Evolutionary conservation across 208 protist genomes (phyloP).

Genomic region (Crithidia fasciculata): DNA sequence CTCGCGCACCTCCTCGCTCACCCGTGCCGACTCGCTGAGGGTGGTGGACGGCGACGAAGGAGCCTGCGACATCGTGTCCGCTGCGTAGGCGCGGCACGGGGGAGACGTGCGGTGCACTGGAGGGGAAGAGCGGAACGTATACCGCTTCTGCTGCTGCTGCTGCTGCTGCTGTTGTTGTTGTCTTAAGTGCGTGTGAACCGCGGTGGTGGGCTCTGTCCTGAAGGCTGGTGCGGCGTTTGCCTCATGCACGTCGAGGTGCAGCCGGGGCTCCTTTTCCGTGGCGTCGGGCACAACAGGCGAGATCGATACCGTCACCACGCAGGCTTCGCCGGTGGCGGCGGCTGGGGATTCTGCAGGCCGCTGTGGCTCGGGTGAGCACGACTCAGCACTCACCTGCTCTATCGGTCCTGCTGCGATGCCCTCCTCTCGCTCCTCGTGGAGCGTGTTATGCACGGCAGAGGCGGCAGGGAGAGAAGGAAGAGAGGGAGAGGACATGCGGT

Average conservation of each 20-base stretch:
- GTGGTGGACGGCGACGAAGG: constrained; percentile 19
- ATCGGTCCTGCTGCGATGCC: neutral
- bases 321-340: neutral
- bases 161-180: no score
- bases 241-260: neutral
- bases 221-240: no score
- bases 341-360: neutral
- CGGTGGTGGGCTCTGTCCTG: no score
- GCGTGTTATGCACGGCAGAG: neutral
- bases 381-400: no score
- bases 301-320: neutral
- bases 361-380: constrained; percentile 23
- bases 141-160: no score
- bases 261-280: no score
- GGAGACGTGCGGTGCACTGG: no score
- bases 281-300: constrained; percentile 1
- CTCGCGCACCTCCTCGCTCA: constrained; percentile 69
- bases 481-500: no score
- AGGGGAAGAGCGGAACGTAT: no score
- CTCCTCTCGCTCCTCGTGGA: neutral
- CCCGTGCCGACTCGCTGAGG: constrained; percentile 37
- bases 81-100: no score
- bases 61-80: neutral
- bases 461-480: neutral
- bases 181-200: no score